Base-by-base conservation (phyloP, 257 asterid species). In the Solanum virginianum region DNA sequence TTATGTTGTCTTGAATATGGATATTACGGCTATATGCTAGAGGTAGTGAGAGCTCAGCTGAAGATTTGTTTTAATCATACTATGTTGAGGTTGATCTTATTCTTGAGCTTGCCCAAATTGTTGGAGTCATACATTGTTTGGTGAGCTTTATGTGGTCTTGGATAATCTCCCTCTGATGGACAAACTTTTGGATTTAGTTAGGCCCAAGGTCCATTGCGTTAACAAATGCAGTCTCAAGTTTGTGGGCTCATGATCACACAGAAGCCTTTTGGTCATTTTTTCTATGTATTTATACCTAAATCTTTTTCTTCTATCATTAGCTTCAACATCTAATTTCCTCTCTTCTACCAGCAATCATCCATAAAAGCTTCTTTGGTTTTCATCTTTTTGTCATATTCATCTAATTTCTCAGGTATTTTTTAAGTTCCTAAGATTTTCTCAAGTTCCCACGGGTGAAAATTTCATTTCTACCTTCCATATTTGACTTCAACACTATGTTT, bases 21-120 rank as follows among this genome's bases (percentile, higher is more conserved):
- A 49, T 24, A 51, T 51, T 29, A 2, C 47, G 6, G 54, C n/a
- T 75, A 47, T 75, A 36, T 49, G 49, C 41, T 75, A 49, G 82
- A 75, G 82, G 45, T 62, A 15, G 63, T n/a, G n/a, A n/a, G n/a
- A n/a, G 63, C 9, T 77, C 62, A 51, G 24, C 62, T n/a, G n/a
- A 13, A 77, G 63, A 56, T 51, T 11, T 16, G 24, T 92, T 89
- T 41, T 88, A 85, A 82, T 87, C 85, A 41, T 54, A 57, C 71
- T 84, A 57, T 86, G 45, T 51, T 5, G 63, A 51, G 62, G 47
- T 47, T 74, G 81, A n/a, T n/a, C n/a, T n/a, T n/a, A n/a, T n/a
- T n/a, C n/a, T n/a, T n/a, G n/a, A n/a, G n/a, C n/a, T n/a, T n/a
- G n/a, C n/a, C n/a, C n/a, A n/a, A n/a, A n/a, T n/a, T n/a, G n/a